Evolutionary conservation across 352 stramenopile genomes (phyloP).

Genomic region (Pythium periplocum): DNA sequence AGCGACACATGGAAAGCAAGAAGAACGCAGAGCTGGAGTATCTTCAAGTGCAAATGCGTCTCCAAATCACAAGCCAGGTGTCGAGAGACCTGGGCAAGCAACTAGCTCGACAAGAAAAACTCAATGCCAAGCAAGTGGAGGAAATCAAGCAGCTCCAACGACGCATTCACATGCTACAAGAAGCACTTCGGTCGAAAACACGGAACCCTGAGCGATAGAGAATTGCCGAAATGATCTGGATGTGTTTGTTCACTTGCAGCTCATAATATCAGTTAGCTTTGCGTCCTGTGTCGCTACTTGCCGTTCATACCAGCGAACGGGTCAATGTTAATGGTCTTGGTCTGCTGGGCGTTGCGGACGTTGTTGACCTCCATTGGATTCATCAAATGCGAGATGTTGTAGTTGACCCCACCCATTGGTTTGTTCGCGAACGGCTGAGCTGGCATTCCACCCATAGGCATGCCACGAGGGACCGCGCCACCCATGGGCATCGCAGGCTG

Average conservation of each 20-base stretch:
- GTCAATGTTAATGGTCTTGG: slow-evolving; percentile 82
- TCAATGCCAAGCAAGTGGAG: slow-evolving; percentile 10
- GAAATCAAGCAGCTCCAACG: slow-evolving; percentile 14
- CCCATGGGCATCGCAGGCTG: slow-evolving; percentile 3
- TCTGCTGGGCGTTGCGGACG: slow-evolving; percentile 26
- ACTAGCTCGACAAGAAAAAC: slow-evolving; percentile 14
- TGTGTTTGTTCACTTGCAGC: too few relatives aligned
- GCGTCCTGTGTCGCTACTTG: background rate
- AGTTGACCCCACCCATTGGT: slow-evolving; percentile 40
- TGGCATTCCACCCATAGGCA: slow-evolving; percentile 3
- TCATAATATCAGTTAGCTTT: too few relatives aligned
- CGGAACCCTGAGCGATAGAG: too few relatives aligned
- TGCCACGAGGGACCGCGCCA: slow-evolving; percentile 2
- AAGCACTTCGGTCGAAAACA: background rate
- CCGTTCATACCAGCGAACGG: slow-evolving; percentile 52
- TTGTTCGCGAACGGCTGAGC: slow-evolving; percentile 15
- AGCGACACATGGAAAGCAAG: slow-evolving; percentile 22
- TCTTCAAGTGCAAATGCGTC: slow-evolving; percentile 25
- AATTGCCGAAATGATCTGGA: too few relatives aligned
- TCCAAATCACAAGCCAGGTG: slow-evolving; percentile 31
- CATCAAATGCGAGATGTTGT: slow-evolving; percentile 83
- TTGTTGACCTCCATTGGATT: slow-evolving; percentile 63
- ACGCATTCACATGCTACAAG: slow-evolving; percentile 7
- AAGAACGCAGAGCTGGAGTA: slow-evolving; percentile 35
- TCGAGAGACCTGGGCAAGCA: slow-evolving; percentile 21